These are phyloP conservation scores for Curvularia sp. DNA, from an alignment of 2,329 filamentous ascomycete species.

Conservation along the genomic window DNA sequence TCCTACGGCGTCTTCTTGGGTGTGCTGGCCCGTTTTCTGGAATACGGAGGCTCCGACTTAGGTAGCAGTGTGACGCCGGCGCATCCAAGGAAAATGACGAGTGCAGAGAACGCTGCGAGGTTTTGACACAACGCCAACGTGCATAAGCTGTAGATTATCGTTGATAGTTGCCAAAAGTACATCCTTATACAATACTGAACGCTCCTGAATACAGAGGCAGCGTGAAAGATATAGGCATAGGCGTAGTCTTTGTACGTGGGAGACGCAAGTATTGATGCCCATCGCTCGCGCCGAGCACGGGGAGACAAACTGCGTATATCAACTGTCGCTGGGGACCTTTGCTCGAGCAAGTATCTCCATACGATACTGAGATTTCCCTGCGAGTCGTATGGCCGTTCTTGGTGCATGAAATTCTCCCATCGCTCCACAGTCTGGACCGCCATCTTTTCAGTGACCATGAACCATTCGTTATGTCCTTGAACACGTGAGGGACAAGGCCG, in stretches of 20 bases:
- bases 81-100: conserved; percentile 16
- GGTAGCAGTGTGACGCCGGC: conserved; percentile 9
- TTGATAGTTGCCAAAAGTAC: conserved; percentile 19
- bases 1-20: neutral
- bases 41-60: neutral
- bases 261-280: conserved; percentile 13
- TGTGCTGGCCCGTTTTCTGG: neutral
- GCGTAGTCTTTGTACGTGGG: conserved; percentile 12
- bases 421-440: conserved; percentile 16
- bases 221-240: neutral
- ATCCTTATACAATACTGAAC: neutral
- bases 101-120: conserved; percentile 13
- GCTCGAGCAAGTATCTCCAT: conserved; percentile 19
- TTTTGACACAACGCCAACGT: conserved; percentile 15
- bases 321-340: neutral
- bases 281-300: conserved; percentile 14
- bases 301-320: conserved; percentile 1
- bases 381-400: conserved; percentile 20
- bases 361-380: conserved; percentile 9
- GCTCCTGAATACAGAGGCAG: neutral
- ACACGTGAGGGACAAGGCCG: conserved; percentile 4
- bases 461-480: conserved; percentile 22
- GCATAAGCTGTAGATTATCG: conserved; percentile 16
- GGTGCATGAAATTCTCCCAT: conserved; percentile 23
- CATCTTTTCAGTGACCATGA: conserved; percentile 8